A percentile compares a stretch with the other conserved stretches of the same genome.
Evolutionary conservation across 2,329 filamentous ascomycete genomes (phyloP).

Genomic region (Myotisia sp.): DNA sequence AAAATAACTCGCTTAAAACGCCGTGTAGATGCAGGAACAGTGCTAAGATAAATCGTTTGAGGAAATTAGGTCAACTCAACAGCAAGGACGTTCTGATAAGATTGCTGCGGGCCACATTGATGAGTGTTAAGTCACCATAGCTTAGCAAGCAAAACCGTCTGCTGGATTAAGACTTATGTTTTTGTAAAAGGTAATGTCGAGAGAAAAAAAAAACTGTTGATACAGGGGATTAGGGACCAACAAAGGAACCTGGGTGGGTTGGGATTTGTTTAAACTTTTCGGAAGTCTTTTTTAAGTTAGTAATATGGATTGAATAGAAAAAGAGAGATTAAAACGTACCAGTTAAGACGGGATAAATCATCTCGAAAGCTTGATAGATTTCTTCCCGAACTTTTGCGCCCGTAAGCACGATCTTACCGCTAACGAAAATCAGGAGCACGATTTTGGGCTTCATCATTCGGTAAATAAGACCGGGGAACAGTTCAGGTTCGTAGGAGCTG

Average conservation of each 20-base stretch:
- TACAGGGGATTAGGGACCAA: constrained; percentile 14
- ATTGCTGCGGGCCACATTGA: too few species aligned
- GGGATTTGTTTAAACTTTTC: constrained; percentile 38
- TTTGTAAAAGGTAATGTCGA: constrained; percentile 1
- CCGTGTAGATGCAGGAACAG: constrained; percentile 32
- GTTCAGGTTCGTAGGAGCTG: constrained; percentile 94
- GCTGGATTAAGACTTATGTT: background rate
- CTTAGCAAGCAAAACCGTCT: too few species aligned
- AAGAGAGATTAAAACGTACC: constrained; percentile 38
- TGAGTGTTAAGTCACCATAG: too few species aligned
- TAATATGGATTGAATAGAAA: constrained; percentile 9
- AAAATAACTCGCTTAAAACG: constrained; percentile 30
- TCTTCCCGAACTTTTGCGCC: constrained; percentile 96
- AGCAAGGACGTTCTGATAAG: too few species aligned
- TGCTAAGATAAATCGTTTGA: too few species aligned
- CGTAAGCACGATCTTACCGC: constrained; percentile 93
- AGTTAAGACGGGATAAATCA: constrained; percentile 92
- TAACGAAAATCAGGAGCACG: constrained; percentile 92
- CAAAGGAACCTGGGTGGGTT: constrained; percentile 5
- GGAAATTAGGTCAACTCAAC: too few species aligned
- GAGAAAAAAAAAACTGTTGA: constrained; percentile 18
- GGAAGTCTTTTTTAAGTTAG: constrained; percentile 40
- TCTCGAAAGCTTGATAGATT: constrained; percentile 91
- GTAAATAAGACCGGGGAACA: constrained; percentile 98
- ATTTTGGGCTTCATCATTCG: constrained; percentile 99